A percentile compares a stretch with the other conserved stretches of the same genome.
Evolutionary conservation across 2,329 filamentous ascomycete genomes (phyloP).

Genomic region (Alternaria hordeiaustralica): DNA sequence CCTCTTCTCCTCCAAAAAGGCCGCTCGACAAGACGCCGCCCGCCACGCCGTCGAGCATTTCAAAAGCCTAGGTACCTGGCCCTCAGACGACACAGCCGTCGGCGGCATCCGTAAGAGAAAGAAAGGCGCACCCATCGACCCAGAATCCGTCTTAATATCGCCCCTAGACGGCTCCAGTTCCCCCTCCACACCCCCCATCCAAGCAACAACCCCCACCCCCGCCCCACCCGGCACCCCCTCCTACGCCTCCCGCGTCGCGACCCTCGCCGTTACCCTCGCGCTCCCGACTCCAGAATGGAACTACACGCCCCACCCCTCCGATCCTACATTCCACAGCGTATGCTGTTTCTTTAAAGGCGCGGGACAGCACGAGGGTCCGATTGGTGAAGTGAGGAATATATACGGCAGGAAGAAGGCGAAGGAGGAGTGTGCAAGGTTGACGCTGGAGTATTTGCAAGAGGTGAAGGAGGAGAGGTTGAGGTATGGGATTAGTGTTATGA

Average conservation of each 20-base stretch:
- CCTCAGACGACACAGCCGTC: conserved; percentile 17
- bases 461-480: conserved; percentile 36
- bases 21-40: conserved; percentile 52
- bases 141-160: neutral
- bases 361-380: conserved; percentile 30
- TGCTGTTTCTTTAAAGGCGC: conserved; percentile 43
- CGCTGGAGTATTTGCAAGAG: conserved; percentile 49
- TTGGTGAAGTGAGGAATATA: conserved; percentile 53
- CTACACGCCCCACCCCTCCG: conserved; percentile 8
- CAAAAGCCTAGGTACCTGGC: conserved; percentile 44
- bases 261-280: conserved; percentile 27
- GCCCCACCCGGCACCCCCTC: neutral
- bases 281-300: conserved; percentile 32
- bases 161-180: neutral
- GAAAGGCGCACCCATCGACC: neutral
- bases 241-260: conserved; percentile 24
- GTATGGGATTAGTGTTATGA: conserved; percentile 24
- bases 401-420: conserved; percentile 59
- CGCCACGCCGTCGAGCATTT: conserved; percentile 51
- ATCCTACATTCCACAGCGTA: conserved; percentile 44
- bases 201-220: neutral
- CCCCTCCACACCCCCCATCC: neutral
- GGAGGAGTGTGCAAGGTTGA: conserved; percentile 55
- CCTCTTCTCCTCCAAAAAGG: conserved; percentile 50
- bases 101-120: conserved; percentile 46